Percentiles rank a stretch among this genome's conserved stretches.
Conservation (phyloP, 2,329 filamentous ascomycete genomes). For the Chrysosphaeria jannelii region DNA sequence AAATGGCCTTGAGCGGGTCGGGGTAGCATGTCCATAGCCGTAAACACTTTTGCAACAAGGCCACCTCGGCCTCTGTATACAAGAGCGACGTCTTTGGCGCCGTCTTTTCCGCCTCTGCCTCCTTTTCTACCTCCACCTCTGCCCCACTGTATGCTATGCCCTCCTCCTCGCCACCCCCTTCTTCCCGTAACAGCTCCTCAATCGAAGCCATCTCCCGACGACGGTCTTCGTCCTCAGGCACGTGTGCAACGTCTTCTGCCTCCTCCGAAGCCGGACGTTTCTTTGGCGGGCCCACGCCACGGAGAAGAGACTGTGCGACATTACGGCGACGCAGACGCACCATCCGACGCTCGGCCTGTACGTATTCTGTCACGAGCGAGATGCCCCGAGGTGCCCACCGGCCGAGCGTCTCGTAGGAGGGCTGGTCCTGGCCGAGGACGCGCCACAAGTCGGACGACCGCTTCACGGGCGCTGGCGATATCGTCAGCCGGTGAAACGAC, state of each 20-base stretch:
- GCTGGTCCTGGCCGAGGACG: conserved; percentile 62
- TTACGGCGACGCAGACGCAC: conserved; percentile 54
- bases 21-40: conserved; percentile 33
- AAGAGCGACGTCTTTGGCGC: too few species aligned
- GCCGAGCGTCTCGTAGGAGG: conserved; percentile 60
- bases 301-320: conserved; percentile 34
- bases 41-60: too few species aligned
- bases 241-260: neutral
- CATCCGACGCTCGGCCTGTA: conserved; percentile 42
- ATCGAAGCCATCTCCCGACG: conserved; percentile 17
- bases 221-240: neutral
- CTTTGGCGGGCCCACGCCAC: conserved; percentile 19
- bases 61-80: too few species aligned
- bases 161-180: neutral
- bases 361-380: conserved; percentile 69
- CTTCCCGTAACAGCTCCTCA: conserved; percentile 24
- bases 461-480: conserved; percentile 74
- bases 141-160: neutral
- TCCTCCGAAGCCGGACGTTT: conserved; percentile 8
- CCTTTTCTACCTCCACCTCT: conserved; percentile 4
- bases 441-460: conserved; percentile 82
- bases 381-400: conserved; percentile 76
- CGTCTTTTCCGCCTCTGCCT: too few species aligned
- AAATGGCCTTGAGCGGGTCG: conserved; percentile 22
- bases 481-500: conserved; percentile 57